Conservation (phyloP, 768 basidiomycete species). For the Rhodotorula kratochvilovae region DNA sequence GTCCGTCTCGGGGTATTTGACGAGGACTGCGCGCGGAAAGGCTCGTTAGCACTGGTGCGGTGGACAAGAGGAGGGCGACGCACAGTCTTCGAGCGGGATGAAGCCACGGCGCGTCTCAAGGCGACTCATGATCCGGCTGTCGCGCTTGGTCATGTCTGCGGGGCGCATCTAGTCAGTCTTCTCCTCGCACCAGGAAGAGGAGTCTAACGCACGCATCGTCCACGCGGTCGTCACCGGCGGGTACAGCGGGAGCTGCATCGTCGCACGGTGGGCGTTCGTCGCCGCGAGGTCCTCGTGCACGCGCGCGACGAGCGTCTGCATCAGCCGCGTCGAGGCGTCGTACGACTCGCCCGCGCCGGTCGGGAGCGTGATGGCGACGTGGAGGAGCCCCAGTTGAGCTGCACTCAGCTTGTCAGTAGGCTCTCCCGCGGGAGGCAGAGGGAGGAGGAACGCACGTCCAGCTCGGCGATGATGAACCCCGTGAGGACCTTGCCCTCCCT, state of each 20-base stretch:
- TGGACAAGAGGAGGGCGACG: not conserved
- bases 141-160: constrained; percentile 35
- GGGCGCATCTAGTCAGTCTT: not conserved
- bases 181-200: too few relatives aligned
- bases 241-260: not conserved
- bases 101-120: constrained; percentile 34
- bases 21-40: not conserved
- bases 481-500: constrained; percentile 23
- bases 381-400: constrained; percentile 23
- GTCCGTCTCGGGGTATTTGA: constrained; percentile 9
- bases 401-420: not conserved
- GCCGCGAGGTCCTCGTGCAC: constrained; percentile 10
- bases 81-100: constrained; percentile 33
- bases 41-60: not conserved
- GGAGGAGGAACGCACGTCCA: constrained; percentile 15
- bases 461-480: constrained; percentile 29
- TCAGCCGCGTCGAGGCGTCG: constrained; percentile 25
- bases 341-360: constrained; percentile 32
- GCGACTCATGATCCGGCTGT: constrained; percentile 36
- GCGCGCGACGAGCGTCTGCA: constrained; percentile 23
- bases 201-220: constrained; percentile 31
- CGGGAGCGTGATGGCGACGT: constrained; percentile 16
- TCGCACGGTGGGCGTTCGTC: constrained; percentile 4
- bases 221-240: constrained; percentile 9
- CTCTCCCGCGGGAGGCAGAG: not conserved